Conservation (phyloP, 306 rosid genomes). For the Lathyrus sativus region DNA sequence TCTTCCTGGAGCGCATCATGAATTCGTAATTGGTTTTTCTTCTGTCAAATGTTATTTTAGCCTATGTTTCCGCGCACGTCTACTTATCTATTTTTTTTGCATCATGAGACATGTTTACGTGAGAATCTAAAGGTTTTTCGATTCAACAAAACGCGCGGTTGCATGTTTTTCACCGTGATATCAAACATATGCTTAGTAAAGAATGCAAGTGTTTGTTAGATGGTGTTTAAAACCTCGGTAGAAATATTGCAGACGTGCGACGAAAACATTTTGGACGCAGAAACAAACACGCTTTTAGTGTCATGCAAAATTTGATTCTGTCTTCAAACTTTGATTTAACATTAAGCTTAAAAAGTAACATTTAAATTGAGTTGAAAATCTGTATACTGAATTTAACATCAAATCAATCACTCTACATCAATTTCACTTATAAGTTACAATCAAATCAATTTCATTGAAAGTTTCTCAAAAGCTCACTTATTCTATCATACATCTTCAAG, state of each 20-base stretch:
- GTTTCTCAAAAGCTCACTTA: background rate
- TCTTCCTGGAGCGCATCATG: background rate
- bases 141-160: too few species aligned
- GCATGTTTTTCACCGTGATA: too few species aligned
- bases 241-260: too few species aligned
- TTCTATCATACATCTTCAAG: conserved; percentile 2
- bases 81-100: too few species aligned
- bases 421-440: background rate
- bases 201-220: too few species aligned
- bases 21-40: too few species aligned
- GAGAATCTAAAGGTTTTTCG: too few species aligned
- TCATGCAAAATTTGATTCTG: background rate
- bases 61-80: too few species aligned
- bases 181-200: too few species aligned
- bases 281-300: background rate
- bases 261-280: too few species aligned
- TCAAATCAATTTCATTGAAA: background rate
- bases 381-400: background rate
- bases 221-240: too few species aligned
- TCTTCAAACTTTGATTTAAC: background rate
- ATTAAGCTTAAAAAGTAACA: background rate
- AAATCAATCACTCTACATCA: background rate
- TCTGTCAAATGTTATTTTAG: background rate
- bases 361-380: background rate
- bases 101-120: too few species aligned